Conservation (phyloP, 345 rosid genomes). For the Cardamine occulta region DNA sequence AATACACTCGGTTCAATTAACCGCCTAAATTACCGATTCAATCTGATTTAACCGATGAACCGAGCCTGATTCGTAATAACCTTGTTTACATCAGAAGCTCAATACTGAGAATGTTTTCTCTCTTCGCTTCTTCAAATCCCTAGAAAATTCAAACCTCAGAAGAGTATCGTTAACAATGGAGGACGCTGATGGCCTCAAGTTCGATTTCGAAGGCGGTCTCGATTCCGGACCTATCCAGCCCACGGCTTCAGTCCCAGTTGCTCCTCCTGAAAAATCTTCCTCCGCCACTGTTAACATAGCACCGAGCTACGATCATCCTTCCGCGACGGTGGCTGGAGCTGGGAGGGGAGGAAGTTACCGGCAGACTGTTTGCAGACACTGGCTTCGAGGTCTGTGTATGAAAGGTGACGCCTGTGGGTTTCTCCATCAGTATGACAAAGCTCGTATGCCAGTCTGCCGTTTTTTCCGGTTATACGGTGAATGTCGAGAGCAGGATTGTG, state of each 20-base stretch:
- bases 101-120: neutral
- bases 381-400: slow-evolving; percentile 98
- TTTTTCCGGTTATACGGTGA: slow-evolving; percentile 88
- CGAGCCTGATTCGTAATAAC: neutral
- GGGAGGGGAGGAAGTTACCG: slow-evolving; percentile 88
- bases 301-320: slow-evolving; percentile 36
- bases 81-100: slow-evolving; percentile 10
- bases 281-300: slow-evolving; percentile 41
- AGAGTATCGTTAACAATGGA: slow-evolving; percentile 50
- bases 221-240: slow-evolving; percentile 63
- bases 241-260: slow-evolving; percentile 61
- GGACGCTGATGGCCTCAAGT: slow-evolving; percentile 91
- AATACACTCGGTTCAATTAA: neutral
- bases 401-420: slow-evolving; percentile 99
- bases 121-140: slow-evolving; percentile 18
- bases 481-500: slow-evolving; percentile 99
- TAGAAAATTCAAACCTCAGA: neutral
- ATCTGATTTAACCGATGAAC: slow-evolving; percentile 18
- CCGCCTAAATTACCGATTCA: slow-evolving; percentile 1
- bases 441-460: slow-evolving; percentile 97
- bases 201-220: slow-evolving; percentile 97
- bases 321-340: slow-evolving; percentile 34
- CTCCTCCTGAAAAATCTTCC: slow-evolving; percentile 52
- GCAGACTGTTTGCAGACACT: slow-evolving; percentile 98
- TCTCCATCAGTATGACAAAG: slow-evolving; percentile 95